Base-by-base conservation (phyloP, 305 asterid genomes). In the Solanum hybrid region DNA sequence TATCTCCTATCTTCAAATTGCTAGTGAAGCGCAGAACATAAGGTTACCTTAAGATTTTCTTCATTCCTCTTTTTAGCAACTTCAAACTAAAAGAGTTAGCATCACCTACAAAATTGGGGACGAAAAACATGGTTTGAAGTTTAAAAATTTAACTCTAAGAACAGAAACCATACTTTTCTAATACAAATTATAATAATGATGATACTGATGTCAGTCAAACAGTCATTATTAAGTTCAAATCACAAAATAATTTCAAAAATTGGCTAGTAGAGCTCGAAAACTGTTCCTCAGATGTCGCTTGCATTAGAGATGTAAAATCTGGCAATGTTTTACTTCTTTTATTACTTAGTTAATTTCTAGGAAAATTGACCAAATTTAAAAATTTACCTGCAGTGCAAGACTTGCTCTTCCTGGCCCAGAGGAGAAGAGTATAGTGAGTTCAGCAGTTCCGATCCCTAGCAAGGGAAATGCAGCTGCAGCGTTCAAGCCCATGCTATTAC, bases 351-450 rank as follows among this genome's bases (percentile, higher is more conserved):
- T 37, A 85, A 85, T 51, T 85, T 32, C 3, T 4, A 56, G 14
- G 27, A 84, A 46, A 40, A 85, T 16, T 60, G 73, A 77, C 46
- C 42, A 78, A 76, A 4, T 77, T 86, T 75, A 69, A 89, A 31
- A 85, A 69, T 26, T 87, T 76, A 37, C 87, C 81, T 92, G 94
- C 98, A 96, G 99, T 84, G 95, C 98, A 87, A 93, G 99, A 92
- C 96, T 95, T 90, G 94, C 98, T 89, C 97, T 96, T 73, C 98
- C 99, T 32, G 96, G 95, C 82, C 97, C 95, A 76, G 95, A 93
- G 89, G 98, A 93, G 86, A 96, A 87, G 87, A 93, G 93, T 32
- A 90, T 95, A 85, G 94, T 94, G 37, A 66, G 89, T 89, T 93
- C 96, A 88, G 73, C 56, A 79, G 88, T 56, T 85, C 91, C 89